A percentile compares a stretch with the other conserved stretches of the same genome.
Conservation (phyloP, 1,284 basidiomycete species). For the Porodaedalea pini region DNA sequence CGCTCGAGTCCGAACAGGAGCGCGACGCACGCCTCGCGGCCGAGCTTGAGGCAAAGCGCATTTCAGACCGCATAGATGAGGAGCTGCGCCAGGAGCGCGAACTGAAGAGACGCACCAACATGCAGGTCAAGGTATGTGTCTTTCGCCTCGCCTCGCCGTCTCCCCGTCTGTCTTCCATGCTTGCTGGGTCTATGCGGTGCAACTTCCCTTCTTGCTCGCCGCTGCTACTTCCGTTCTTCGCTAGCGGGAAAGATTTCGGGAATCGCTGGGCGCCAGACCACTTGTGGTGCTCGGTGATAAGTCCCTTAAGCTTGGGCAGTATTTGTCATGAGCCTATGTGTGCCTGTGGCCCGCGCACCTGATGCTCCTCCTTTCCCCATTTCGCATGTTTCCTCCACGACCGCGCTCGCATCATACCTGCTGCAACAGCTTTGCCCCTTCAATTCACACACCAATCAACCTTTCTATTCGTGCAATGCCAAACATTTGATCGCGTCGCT, state of each 20-base stretch:
- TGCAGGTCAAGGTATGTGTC: constrained; percentile 67
- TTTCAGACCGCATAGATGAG: constrained; percentile 78
- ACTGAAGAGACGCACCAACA: constrained; percentile 54
- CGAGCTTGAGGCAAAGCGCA: constrained; percentile 68
- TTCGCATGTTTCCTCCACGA: constrained; percentile 19
- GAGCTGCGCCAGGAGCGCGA: constrained; percentile 67
- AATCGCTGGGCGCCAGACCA: too few relatives aligned
- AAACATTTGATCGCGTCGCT: not conserved
- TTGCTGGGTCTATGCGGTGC: too few relatives aligned
- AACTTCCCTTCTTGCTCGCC: not conserved
- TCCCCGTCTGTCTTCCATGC: too few relatives aligned
- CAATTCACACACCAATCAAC: not conserved
- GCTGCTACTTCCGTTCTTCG: not conserved
- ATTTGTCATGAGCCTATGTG: too few relatives aligned
- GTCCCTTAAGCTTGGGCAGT: too few relatives aligned
- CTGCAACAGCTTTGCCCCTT: not conserved
- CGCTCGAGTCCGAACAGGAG: constrained; percentile 62
- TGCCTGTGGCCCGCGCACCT: too few relatives aligned
- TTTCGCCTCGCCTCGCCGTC: not conserved
- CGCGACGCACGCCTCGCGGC: constrained; percentile 52
- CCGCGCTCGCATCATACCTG: constrained; percentile 4
- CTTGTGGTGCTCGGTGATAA: too few relatives aligned
- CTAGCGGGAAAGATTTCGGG: not conserved
- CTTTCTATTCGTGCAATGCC: not conserved
- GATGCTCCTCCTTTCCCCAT: not conserved